A percentile compares a stretch with the other conserved stretches of the same genome.
Conservation (phyloP, 352 stramenopile genomes). For the Peronospora belbahrii region DNA sequence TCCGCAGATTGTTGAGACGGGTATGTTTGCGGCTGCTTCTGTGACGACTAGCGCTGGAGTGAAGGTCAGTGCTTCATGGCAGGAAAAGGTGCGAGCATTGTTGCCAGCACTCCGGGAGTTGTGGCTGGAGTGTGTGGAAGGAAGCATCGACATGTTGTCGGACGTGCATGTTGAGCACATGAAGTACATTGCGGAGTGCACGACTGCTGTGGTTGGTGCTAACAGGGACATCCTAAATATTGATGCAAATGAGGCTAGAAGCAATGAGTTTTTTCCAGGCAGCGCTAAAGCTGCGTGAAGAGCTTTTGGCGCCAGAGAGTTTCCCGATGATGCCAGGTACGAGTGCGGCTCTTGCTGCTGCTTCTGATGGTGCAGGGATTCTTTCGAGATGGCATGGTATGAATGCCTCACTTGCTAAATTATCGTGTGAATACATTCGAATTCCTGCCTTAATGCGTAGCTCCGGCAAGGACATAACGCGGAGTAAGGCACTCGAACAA, state of each 20-base stretch:
- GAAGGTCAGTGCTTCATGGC: constrained; percentile 44
- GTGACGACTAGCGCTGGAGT: constrained; percentile 10
- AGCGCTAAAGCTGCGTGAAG: constrained; percentile 45
- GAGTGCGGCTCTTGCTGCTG: constrained; percentile 33
- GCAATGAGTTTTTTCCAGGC: constrained; percentile 23
- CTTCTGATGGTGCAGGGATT: constrained; percentile 28
- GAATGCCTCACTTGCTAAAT: constrained; percentile 61
- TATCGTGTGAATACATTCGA: constrained; percentile 49
- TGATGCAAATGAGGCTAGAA: constrained; percentile 14
- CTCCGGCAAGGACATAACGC: constrained; percentile 7
- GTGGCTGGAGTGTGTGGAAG: constrained; percentile 68
- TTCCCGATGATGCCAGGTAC: constrained; percentile 58
- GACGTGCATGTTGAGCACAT: constrained; percentile 69
- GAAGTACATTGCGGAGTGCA: constrained; percentile 69
- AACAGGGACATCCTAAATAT: constrained; percentile 27
- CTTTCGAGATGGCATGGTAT: constrained; percentile 65
- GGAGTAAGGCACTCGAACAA: constrained; percentile 26
- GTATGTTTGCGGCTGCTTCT: constrained; percentile 20
- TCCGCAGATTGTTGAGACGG: constrained; percentile 26
- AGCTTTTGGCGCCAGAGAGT: constrained; percentile 35
- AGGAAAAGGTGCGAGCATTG: constrained; percentile 55
- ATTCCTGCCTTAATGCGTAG: constrained; percentile 16
- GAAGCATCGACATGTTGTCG: constrained; percentile 41
- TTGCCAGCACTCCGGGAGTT: constrained; percentile 56
- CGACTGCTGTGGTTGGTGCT: constrained; percentile 44